phyloP scores from a whole-genome alignment of 345 rosid species.

The Brassica nigra region DNA sequence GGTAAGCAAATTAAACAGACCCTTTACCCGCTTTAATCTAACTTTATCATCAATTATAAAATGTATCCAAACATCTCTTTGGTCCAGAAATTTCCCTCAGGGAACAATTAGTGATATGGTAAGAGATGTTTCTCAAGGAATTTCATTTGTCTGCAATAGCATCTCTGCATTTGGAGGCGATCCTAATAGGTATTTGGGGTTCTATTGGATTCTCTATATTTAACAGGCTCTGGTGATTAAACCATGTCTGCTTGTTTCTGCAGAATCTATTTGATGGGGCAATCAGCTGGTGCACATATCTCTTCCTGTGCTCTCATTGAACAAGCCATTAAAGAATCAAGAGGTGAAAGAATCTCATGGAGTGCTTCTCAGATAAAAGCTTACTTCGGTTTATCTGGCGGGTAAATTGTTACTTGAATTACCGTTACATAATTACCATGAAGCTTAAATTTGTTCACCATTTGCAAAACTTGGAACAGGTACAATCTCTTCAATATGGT shows the following conservation, averaged over 20 bases:
- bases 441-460: neutral
- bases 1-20: slow-evolving; percentile 44
- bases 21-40: neutral
- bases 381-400: slow-evolving; percentile 96
- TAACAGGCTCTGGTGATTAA: slow-evolving; percentile 8
- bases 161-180: slow-evolving; percentile 90
- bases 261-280: slow-evolving; percentile 96
- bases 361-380: slow-evolving; percentile 77
- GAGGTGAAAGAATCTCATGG: slow-evolving; percentile 64
- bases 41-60: neutral
- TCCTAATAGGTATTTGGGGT: slow-evolving; percentile 58
- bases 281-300: slow-evolving; percentile 98
- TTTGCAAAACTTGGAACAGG: slow-evolving; percentile 47
- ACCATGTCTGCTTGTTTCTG: slow-evolving; percentile 23
- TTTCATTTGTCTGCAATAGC: slow-evolving; percentile 76
- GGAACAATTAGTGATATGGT: slow-evolving; percentile 95
- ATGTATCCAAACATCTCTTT: neutral
- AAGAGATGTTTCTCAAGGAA: slow-evolving; percentile 73
- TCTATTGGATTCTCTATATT: neutral
- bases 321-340: slow-evolving; percentile 85
- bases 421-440: neutral
- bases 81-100: slow-evolving; percentile 91
- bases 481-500: slow-evolving; percentile 81
- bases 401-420: slow-evolving; percentile 48
- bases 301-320: slow-evolving; percentile 87